These are phyloP conservation scores for Candida xiaguanensis DNA, from an alignment of 805 yeast genomes.

Conservation along the genomic window DNA sequence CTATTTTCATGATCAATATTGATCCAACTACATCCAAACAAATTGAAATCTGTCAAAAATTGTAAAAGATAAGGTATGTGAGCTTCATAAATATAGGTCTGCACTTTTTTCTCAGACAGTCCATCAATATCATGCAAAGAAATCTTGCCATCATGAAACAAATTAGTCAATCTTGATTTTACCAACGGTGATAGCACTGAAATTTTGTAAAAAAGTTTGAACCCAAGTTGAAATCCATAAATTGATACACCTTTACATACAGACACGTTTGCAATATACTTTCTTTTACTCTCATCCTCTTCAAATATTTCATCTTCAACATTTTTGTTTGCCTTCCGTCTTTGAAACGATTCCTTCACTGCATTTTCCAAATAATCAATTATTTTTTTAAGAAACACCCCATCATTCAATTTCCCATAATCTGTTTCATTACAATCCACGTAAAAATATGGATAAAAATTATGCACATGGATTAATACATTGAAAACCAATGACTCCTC, in stretches of 20 bases:
- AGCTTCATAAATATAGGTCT: conserved; percentile 51
- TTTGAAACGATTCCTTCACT: conserved; percentile 36
- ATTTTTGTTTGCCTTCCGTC: conserved; percentile 9
- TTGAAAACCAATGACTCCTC: conserved; percentile 18
- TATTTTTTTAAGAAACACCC: conserved; percentile 26
- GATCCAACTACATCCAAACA: conserved; percentile 83
- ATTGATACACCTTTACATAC: conserved; percentile 75
- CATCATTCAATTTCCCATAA: conserved; percentile 1
- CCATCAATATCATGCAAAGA: conserved; percentile 4
- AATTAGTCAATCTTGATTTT: conserved; percentile 49
- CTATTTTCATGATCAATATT: conserved; percentile 23
- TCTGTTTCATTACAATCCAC: conserved; percentile 52
- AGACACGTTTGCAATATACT: conserved; percentile 55
- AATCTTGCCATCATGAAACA: conserved; percentile 25
- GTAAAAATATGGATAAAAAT: conserved; percentile 77
- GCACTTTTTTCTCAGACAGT: conserved; percentile 1
- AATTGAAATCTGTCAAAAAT: conserved; percentile 76
- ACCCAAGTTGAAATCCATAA: conserved; percentile 76
- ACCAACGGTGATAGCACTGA: conserved; percentile 62
- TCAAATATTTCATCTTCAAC: conserved; percentile 6
- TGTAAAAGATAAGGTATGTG: conserved; percentile 79
- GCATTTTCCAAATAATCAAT: conserved; percentile 43
- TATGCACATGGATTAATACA: conserved; percentile 69
- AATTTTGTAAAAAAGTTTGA: conserved; percentile 64
- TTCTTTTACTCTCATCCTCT: conserved; percentile 17